phyloP scores from a whole-genome alignment of 75 land plant species.

The Pinus tabuliformis region DNA sequence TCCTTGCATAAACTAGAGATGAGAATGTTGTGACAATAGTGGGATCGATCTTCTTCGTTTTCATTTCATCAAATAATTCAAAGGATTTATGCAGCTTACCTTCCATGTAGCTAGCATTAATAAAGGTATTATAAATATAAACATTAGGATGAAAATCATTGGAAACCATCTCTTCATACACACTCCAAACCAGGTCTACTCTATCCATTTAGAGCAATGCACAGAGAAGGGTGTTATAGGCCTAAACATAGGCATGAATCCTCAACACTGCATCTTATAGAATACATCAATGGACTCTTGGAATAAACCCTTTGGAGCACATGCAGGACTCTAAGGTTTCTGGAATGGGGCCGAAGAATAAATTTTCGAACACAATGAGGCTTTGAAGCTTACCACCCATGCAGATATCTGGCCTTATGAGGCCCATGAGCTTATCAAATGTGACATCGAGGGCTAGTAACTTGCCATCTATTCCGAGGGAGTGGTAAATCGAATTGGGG shows the following conservation, averaged over 20 bases:
- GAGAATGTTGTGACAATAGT: slow-evolving; percentile 16
- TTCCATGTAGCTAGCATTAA: slow-evolving; percentile 13
- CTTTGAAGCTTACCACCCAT: no score
- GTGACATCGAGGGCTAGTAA: no score
- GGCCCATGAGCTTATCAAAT: no score
- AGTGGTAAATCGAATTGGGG: no score
- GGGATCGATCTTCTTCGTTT: slow-evolving; percentile 8
- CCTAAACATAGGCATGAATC: slow-evolving; percentile 9
- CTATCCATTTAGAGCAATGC: slow-evolving; percentile 24
- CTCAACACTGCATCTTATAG: slow-evolving; percentile 18
- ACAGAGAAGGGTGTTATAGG: slow-evolving; percentile 36
- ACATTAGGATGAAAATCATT: slow-evolving; percentile 7
- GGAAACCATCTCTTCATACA: slow-evolving; percentile 47
- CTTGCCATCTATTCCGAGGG: no score
- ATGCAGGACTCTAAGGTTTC: no score
- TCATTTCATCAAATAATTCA: slow-evolving; percentile 13
- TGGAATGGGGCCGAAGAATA: no score
- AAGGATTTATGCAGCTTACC: slow-evolving; percentile 12
- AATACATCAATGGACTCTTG: slow-evolving; percentile 26
- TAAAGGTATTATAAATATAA: no score
- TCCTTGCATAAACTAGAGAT: slow-evolving; percentile 14
- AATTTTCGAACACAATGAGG: no score
- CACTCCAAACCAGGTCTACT: slow-evolving; percentile 31
- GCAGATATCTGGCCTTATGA: no score
- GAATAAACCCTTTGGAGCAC: slow-evolving; percentile 7